Percentiles rank a stretch among this genome's conserved stretches.
Evolutionary conservation across 2,329 filamentous ascomycete genomes (phyloP).

Genomic region (Alternaria metachromatica): DNA sequence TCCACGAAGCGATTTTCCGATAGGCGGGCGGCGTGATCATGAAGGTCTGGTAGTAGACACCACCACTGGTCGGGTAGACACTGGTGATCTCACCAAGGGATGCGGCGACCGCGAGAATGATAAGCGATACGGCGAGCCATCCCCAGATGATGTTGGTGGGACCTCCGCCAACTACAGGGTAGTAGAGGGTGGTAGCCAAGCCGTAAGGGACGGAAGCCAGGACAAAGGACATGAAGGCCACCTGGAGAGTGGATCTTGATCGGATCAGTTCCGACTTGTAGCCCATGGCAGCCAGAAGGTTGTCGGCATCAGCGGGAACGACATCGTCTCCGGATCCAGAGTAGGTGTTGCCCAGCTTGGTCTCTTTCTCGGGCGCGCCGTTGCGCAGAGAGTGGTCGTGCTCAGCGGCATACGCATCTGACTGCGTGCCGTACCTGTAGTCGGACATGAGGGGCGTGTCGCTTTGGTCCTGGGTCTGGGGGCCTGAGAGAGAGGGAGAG

Average conservation of each 20-base stretch:
- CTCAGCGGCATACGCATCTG: slow-evolving; percentile 43
- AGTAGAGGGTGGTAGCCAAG: slow-evolving; percentile 72
- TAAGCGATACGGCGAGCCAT: slow-evolving; percentile 71
- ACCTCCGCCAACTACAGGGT: slow-evolving; percentile 70
- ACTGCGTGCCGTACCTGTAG: slow-evolving; percentile 42
- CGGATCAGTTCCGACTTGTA: slow-evolving; percentile 71
- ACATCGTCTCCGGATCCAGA: slow-evolving; percentile 33
- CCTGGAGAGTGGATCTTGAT: slow-evolving; percentile 71
- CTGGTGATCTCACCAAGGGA: slow-evolving; percentile 78
- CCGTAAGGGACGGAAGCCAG: slow-evolving; percentile 78
- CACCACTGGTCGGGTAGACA: slow-evolving; percentile 77
- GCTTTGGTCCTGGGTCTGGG: slow-evolving; percentile 15
- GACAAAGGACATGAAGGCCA: slow-evolving; percentile 79
- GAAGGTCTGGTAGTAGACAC: slow-evolving; percentile 80
- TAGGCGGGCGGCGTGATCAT: slow-evolving; percentile 70
- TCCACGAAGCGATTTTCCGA: slow-evolving; percentile 71
- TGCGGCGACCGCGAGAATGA: slow-evolving; percentile 71
- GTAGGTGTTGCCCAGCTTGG: slow-evolving; percentile 33
- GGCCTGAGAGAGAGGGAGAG: slow-evolving; percentile 13
- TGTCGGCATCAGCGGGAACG: slow-evolving; percentile 60
- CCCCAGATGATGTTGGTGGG: slow-evolving; percentile 76
- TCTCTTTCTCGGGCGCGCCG: slow-evolving; percentile 31
- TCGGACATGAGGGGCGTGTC: slow-evolving; percentile 26
- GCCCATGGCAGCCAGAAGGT: slow-evolving; percentile 68
- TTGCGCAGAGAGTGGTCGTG: slow-evolving; percentile 34